Evolutionary conservation across 768 basidiomycete species (phyloP).

Genomic region (Neoboletus magnificus): DNA sequence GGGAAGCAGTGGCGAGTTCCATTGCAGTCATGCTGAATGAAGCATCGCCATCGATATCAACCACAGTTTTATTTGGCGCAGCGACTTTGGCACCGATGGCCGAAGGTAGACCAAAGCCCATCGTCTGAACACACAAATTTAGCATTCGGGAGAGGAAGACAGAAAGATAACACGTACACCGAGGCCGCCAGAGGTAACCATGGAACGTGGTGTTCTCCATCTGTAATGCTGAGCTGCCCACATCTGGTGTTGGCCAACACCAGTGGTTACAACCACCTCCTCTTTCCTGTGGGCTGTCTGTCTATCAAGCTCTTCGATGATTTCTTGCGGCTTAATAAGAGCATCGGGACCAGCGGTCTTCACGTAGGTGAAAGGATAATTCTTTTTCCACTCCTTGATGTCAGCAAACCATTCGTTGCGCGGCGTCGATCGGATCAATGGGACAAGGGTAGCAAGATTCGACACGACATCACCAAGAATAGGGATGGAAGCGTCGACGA

Average conservation of each 20-base stretch:
- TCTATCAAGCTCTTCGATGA: slow-evolving; percentile 85
- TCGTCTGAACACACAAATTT: slow-evolving; percentile 55
- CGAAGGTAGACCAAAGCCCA: slow-evolving; percentile 95
- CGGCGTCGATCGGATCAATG: slow-evolving; percentile 61
- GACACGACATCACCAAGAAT: slow-evolving; percentile 90
- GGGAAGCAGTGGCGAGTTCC: slow-evolving; percentile 94
- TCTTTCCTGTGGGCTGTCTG: slow-evolving; percentile 81
- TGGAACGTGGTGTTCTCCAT: slow-evolving; percentile 81
- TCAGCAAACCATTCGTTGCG: slow-evolving; percentile 80
- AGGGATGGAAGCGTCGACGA: slow-evolving; percentile 91
- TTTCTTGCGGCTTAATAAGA: slow-evolving; percentile 93
- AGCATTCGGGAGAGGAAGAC: not conserved
- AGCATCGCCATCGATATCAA: slow-evolving; percentile 97
- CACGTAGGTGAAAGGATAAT: slow-evolving; percentile 87
- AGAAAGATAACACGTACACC: slow-evolving; percentile 58
- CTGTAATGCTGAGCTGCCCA: slow-evolving; percentile 96
- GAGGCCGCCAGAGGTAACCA: slow-evolving; percentile 93
- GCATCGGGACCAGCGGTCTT: slow-evolving; percentile 54
- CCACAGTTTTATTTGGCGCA: slow-evolving; percentile 85
- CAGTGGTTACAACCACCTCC: slow-evolving; percentile 84
- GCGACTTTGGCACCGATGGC: slow-evolving; percentile 98
- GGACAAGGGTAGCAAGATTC: slow-evolving; percentile 79
- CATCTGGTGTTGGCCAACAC: slow-evolving; percentile 99
- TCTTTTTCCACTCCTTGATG: slow-evolving; percentile 79
- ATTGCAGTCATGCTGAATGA: slow-evolving; percentile 99